phyloP scores from a whole-genome alignment of 2,329 filamentous ascomycete genomes.

The Aspergillus novoparasiticus region DNA sequence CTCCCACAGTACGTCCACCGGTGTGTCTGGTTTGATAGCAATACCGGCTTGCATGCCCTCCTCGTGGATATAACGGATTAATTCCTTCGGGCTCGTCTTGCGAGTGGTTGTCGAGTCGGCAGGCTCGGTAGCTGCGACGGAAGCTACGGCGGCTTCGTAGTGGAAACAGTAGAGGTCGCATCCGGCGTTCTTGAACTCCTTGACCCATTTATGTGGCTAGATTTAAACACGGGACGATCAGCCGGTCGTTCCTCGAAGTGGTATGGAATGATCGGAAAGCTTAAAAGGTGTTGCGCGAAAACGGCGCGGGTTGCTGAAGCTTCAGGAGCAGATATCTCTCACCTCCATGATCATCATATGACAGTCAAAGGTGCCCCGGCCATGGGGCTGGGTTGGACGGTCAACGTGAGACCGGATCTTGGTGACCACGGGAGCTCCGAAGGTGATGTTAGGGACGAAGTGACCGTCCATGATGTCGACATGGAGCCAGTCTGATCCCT shows the following conservation, averaged over 20 bases:
- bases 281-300: neutral
- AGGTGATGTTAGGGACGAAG: slow-evolving; percentile 98
- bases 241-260: neutral
- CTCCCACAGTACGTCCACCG: slow-evolving; percentile 89
- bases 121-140: slow-evolving; percentile 80
- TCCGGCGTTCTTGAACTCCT: slow-evolving; percentile 88
- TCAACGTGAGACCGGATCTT: slow-evolving; percentile 89
- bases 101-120: slow-evolving; percentile 64
- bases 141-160: slow-evolving; percentile 88
- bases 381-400: slow-evolving; percentile 67
- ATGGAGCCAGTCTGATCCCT: slow-evolving; percentile 90
- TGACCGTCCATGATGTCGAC: slow-evolving; percentile 99
- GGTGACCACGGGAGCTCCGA: slow-evolving; percentile 91
- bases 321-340: slow-evolving; percentile 27
- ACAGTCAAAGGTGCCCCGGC: slow-evolving; percentile 94
- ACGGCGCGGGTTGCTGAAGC: neutral
- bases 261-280: slow-evolving; percentile 4
- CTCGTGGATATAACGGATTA: slow-evolving; percentile 89
- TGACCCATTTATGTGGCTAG: slow-evolving; percentile 96
- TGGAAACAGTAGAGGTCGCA: slow-evolving; percentile 99
- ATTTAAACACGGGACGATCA: slow-evolving; percentile 7
- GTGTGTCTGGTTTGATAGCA: slow-evolving; percentile 90
- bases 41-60: slow-evolving; percentile 88
- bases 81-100: slow-evolving; percentile 78
- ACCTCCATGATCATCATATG: slow-evolving; percentile 99